Conservation (phyloP, 306 rosid species). For the Erythrophleum fordii region DNA sequence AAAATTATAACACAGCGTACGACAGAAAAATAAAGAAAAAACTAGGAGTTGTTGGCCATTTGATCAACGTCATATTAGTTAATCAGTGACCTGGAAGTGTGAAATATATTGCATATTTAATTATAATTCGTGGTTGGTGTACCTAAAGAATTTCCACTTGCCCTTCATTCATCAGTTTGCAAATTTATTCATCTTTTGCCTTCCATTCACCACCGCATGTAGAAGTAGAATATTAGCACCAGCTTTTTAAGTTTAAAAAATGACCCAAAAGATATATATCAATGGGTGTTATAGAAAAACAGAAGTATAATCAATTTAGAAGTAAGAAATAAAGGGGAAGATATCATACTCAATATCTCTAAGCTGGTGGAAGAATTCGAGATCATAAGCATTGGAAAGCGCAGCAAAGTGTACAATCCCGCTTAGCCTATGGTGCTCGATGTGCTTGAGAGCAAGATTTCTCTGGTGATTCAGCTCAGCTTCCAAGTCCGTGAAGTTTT, state of each 20-base stretch:
- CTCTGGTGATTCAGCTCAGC: constrained; percentile 88
- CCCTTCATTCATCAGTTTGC: constrained; percentile 1
- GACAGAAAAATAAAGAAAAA: not conserved
- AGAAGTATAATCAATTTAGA: not conserved
- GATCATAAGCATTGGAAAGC: constrained; percentile 83
- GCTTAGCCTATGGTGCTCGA: constrained; percentile 76
- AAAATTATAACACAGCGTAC: not conserved
- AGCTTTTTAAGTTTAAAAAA: not conserved
- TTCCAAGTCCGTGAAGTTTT: constrained; percentile 72
- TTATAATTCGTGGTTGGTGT: not conserved
- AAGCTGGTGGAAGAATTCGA: constrained; percentile 83
- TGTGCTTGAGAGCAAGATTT: constrained; percentile 84
- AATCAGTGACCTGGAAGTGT: not conserved
- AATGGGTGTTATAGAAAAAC: not conserved
- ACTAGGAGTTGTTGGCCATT: not conserved
- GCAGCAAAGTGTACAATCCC: constrained; percentile 97
- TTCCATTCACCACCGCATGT: not conserved
- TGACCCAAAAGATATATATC: not conserved
- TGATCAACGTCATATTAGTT: not conserved
- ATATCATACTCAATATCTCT: constrained; percentile 78
- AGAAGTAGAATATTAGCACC: not conserved
- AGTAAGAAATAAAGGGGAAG: not conserved
- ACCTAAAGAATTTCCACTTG: constrained; percentile 3
- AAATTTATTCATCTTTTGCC: not conserved
- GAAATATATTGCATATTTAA: not conserved